Base-by-base conservation (phyloP, 805 yeast genomes). In the Deakozyma indianensis region DNA sequence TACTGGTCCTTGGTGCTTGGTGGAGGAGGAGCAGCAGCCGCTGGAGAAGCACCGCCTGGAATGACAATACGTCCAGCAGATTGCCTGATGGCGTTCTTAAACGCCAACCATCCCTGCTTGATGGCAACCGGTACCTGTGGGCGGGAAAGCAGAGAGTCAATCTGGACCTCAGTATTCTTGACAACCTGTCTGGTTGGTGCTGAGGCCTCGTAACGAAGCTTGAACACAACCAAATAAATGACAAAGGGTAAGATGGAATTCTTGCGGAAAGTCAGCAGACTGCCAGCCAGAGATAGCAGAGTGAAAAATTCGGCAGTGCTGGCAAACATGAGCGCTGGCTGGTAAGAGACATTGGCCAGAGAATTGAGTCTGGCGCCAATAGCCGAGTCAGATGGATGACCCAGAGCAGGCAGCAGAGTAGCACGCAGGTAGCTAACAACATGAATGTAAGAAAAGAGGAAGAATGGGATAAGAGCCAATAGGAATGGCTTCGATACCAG, bases 401-500 rank as follows among this genome's bases (percentile, higher is more conserved):
- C 71, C 22, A 77, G 63, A 3, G 75, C 67, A 35, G 96, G 95
- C 44, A 88, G 67, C 46, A 90, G 52, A 51, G 70, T 73, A 38
- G 77, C 70, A 53, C 81, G 76, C 45, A 73, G 51, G 66, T 84
- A 90, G 18, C 81, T 78, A 56, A 87, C 67, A 9, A 77, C 78
- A 60, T 88, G 96, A 75, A 90, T 87, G 18, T 78, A 58, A 4
- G 96, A 80, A 62, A 82, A 88, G 47, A 83, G 66, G 41, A 76
- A 67, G 58, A 83, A 86, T 46, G 96, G 94, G 22, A 79, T 60
- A 50, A 81, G 65, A 2, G 94, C 73, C 46, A 83, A 58, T 27
- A 75, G 62, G 50, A 75, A 73, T 48, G 71, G 75, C 42, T 80
- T 77, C 52, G 86, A 73, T 47, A 78, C 58, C 56, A 72, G 63